A percentile compares a stretch with the other conserved stretches of the same genome.
Evolutionary conservation across 441 rosid genomes (phyloP).

Genomic region (Capsella rubella): DNA sequence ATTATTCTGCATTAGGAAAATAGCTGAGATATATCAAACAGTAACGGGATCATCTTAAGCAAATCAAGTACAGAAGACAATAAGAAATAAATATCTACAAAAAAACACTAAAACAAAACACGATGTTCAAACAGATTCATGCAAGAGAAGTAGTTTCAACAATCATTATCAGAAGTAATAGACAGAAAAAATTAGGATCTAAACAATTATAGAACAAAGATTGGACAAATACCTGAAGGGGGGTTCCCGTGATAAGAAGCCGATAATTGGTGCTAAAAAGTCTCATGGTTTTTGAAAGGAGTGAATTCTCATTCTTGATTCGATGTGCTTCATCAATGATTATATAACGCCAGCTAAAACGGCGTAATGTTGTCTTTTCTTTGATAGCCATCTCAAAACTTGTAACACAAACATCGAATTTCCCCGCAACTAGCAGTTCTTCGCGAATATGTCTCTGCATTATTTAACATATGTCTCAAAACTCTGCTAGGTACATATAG

Average conservation of each 20-base stretch:
- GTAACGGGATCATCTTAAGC: background rate
- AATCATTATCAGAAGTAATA: background rate
- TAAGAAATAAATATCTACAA: background rate
- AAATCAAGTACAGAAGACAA: background rate
- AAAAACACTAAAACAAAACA: background rate
- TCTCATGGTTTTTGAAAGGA: slow-evolving; percentile 86
- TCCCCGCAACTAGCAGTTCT: slow-evolving; percentile 90
- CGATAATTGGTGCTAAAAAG: slow-evolving; percentile 66
- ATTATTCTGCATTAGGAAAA: slow-evolving; percentile 74
- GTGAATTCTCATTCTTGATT: slow-evolving; percentile 95
- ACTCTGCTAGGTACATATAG: background rate
- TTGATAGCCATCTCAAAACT: slow-evolving; percentile 99
- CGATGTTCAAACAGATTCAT: background rate
- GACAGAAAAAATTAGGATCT: background rate
- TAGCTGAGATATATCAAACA: slow-evolving; percentile 17
- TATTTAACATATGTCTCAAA: slow-evolving; percentile 35
- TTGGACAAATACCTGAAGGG: slow-evolving; percentile 43
- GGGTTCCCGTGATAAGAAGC: slow-evolving; percentile 66
- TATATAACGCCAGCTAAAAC: slow-evolving; percentile 98
- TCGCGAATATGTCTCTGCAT: slow-evolving; percentile 93
- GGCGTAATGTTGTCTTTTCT: slow-evolving; percentile 89
- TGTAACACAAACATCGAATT: slow-evolving; percentile 97
- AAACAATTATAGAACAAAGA: slow-evolving; percentile 4
- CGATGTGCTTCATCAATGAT: slow-evolving; percentile 99
- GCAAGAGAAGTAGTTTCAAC: slow-evolving; percentile 10